Conservation (phyloP, 345 rosid species). For the Mangifera indica region DNA sequence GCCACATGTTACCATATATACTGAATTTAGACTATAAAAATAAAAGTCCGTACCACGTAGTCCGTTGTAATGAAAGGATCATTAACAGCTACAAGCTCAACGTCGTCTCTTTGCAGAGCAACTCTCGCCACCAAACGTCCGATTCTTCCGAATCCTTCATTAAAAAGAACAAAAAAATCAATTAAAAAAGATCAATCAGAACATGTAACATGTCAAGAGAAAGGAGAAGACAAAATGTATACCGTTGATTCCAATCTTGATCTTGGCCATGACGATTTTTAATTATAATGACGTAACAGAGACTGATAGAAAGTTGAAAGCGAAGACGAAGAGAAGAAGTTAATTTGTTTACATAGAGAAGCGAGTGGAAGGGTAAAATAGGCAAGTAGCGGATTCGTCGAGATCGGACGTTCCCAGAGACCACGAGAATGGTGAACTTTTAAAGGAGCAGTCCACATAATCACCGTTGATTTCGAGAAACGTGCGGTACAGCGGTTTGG, state of each 20-base stretch:
- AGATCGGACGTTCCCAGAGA: not conserved
- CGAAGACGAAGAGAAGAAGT: not conserved
- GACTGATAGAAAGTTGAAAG: not conserved
- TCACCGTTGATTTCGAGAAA: not conserved
- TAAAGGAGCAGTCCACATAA: not conserved
- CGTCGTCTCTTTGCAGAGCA: conserved; percentile 63
- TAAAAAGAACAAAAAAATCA: not conserved
- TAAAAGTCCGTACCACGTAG: conserved; percentile 43
- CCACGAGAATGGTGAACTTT: conserved; percentile 5
- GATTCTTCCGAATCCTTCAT: conserved; percentile 73
- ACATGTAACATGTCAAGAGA: no score
- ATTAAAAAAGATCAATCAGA: not conserved
- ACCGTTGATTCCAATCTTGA: conserved; percentile 74
- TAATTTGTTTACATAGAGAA: not conserved
- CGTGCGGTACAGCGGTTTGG: no score
- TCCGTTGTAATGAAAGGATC: conserved; percentile 78
- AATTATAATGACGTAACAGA: not conserved
- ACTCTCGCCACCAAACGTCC: conserved; percentile 72
- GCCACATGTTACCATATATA: not conserved
- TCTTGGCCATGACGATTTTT: conserved; percentile 46
- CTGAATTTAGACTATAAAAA: no score
- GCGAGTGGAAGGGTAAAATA: not conserved
- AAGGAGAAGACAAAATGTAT: not conserved
- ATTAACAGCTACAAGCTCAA: conserved; percentile 73
- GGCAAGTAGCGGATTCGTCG: not conserved